phyloP scores from a whole-genome alignment of 1,139 yeast species.

The Scheffersomyces quercinus region DNA sequence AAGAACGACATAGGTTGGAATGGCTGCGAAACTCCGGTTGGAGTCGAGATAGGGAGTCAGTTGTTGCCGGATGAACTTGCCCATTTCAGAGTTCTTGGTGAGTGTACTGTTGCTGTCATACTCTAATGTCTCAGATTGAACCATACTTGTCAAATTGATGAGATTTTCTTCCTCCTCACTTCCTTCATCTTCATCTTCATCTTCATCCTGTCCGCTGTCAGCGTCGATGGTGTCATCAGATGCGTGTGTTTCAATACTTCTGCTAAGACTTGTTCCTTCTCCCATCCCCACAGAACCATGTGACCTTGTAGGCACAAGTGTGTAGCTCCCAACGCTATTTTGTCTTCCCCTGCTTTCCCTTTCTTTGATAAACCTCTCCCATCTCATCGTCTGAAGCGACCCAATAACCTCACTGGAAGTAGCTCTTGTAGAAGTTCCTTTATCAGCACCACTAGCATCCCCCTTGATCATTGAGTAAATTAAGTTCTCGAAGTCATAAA shows the following conservation, averaged over 20 bases:
- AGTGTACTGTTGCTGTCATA: too few species aligned
- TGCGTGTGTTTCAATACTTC: background rate
- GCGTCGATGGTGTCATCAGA: constrained; percentile 2
- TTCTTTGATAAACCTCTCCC: constrained; percentile 10
- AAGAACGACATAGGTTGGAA: background rate
- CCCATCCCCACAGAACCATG: background rate
- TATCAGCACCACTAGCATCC: constrained; percentile 7
- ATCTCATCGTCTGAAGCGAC: constrained; percentile 21
- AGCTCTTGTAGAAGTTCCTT: constrained; percentile 8
- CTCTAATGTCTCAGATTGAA: too few species aligned
- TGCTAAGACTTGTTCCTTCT: background rate
- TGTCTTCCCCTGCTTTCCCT: background rate
- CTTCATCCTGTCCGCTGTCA: constrained; percentile 3
- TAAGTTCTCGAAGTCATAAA: constrained; percentile 22
- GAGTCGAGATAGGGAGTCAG: background rate
- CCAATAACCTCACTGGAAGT: constrained; percentile 20
- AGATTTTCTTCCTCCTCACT: background rate
- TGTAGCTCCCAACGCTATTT: background rate
- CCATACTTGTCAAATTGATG: background rate
- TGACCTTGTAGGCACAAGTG: background rate
- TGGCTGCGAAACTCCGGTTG: background rate
- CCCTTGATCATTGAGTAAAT: constrained; percentile 38
- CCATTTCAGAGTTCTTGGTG: too few species aligned
- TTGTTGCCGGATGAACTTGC: background rate
- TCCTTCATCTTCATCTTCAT: background rate